Base-by-base conservation (phyloP, 805 yeast genomes). In the Candida cerambycidarum region DNA sequence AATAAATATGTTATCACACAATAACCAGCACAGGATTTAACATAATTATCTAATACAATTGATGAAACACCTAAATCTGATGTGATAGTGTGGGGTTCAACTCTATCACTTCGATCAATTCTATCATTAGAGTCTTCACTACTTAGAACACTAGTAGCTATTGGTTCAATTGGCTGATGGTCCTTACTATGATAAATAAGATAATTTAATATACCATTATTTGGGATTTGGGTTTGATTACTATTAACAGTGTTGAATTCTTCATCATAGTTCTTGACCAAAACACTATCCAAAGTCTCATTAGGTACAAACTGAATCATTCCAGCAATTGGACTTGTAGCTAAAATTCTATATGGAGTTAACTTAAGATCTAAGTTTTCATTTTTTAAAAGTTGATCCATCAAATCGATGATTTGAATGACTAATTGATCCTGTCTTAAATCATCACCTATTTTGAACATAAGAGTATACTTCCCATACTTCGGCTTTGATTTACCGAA, bases 381-480 rank as follows among this genome's bases (percentile, higher is more conserved):
- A 58, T 87, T 86, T 48, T 85, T 80, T 40, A 93, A 65, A 33
- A 93, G 75, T 58, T 81, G 88, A 59, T 93, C 96, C 96, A 93
- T 93, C 45, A 93, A 68, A 43, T 83, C 78, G 44, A 93, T 87
- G 47, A 93, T 88, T 62, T 93, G 99, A 38, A 89, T 85, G n/a
- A 93, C 95, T 50, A 93, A 75, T 62, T 93, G 99, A 68, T 93
- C 99, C 62, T 93, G 99, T 46, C 98, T 73, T 39, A 93, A 71
- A 59, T 93, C 99, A 50, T 86, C 99, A 11, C 99, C 99, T 39
- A 86, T 85, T 62, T 93, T 93, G 66, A 89, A 92, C 85, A 93
- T 92, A 28, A 93, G 67, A 5, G 95, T 81, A 60, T 89, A 93
- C 41, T 65, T 69, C 3, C 73, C 73, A 41, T 68, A 57, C 39